phyloP scores from a whole-genome alignment of 768 basidiomycete species.

The Mycena crocata region DNA sequence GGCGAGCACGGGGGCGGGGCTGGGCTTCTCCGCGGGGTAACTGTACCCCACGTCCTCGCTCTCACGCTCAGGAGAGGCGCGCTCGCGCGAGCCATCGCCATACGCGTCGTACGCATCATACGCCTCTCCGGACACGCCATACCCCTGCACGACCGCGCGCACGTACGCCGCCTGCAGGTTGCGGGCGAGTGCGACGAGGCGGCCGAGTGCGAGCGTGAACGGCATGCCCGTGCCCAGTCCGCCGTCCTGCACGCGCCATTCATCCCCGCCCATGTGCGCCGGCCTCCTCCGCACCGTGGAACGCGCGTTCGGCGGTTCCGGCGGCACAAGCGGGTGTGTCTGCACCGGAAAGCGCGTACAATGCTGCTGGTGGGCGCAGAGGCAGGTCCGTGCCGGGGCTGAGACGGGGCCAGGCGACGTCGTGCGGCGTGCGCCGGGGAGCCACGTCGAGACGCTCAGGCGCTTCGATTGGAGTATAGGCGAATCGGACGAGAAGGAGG shows the following conservation, averaged over 20 bases:
- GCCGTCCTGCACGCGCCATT: background rate
- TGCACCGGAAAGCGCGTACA: background rate
- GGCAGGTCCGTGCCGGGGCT: background rate
- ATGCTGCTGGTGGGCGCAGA: background rate
- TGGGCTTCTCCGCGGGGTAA: background rate
- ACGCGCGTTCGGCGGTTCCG: background rate
- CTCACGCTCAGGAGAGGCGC: background rate
- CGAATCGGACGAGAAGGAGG: slow-evolving; percentile 4
- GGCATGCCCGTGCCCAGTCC: background rate
- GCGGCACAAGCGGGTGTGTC: background rate
- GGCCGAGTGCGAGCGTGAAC: slow-evolving; percentile 17
- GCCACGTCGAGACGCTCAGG: slow-evolving; percentile 13
- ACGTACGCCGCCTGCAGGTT: slow-evolving; percentile 32
- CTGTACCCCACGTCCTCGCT: background rate
- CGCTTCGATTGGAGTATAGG: too few species aligned
- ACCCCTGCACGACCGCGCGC: slow-evolving; percentile 31
- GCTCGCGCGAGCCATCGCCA: background rate
- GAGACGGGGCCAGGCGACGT: slow-evolving; percentile 11
- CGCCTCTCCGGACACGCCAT: slow-evolving; percentile 20
- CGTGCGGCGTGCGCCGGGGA: slow-evolving; percentile 27
- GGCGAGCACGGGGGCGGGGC: background rate
- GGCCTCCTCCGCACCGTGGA: background rate
- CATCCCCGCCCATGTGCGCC: background rate
- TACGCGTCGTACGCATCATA: background rate
- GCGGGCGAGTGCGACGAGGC: slow-evolving; percentile 27